phyloP scores from a whole-genome alignment of 1,139 yeast genomes.

The Waltiozyma sp. region DNA sequence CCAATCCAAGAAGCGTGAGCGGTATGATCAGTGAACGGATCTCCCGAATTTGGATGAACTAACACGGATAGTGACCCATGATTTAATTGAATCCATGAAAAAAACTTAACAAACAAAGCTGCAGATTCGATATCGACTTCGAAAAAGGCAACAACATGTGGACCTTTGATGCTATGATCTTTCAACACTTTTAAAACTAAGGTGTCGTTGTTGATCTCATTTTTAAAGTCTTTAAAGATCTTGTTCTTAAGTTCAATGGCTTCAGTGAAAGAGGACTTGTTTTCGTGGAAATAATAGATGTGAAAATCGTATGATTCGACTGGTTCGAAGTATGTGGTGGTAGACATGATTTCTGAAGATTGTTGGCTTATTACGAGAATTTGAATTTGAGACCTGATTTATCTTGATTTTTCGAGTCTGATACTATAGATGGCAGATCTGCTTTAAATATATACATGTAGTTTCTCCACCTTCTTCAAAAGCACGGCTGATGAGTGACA shows the following conservation, averaged over 20 bases:
- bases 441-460: no score
- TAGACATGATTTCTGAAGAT: not conserved
- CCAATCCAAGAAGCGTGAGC: slow-evolving; percentile 46
- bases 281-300: slow-evolving; percentile 6
- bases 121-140: slow-evolving; percentile 10
- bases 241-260: slow-evolving; percentile 9
- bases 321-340: slow-evolving; percentile 4
- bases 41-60: slow-evolving; percentile 37
- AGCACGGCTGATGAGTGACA: no score
- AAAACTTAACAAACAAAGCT: slow-evolving; percentile 4
- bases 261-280: slow-evolving; percentile 3
- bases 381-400: no score
- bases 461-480: no score
- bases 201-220: slow-evolving; percentile 5
- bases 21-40: slow-evolving; percentile 39
- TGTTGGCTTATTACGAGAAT: no score
- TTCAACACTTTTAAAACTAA: slow-evolving; percentile 6
- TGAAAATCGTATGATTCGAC: slow-evolving; percentile 11
- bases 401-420: no score
- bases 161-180: slow-evolving; percentile 6
- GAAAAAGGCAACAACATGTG: slow-evolving; percentile 8
- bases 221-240: slow-evolving; percentile 5
- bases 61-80: slow-evolving; percentile 42
- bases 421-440: no score
- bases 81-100: slow-evolving; percentile 29